Base-by-base conservation (phyloP, 441 rosid species). In the Mallotus japonicus region DNA sequence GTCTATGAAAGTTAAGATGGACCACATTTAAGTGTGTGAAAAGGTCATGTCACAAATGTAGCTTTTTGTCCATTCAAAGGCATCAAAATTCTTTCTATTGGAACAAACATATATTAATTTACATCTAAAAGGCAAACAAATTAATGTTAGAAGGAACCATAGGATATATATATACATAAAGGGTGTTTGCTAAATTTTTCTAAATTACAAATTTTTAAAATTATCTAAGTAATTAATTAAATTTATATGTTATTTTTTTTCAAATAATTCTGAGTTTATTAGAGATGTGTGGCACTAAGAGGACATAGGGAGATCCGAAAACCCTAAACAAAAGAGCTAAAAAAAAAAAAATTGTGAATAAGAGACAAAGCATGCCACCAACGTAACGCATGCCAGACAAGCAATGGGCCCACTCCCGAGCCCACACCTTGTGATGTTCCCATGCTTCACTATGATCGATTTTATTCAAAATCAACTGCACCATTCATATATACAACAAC, bases 361-460 rank as follows among this genome's bases (percentile, higher is more conserved):
- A n/a, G 75, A 82, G 85, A 76, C 82, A 80, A 73, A 85, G 90
- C 89, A 87, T 85, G 89, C 80, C 71, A 77, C 62, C 76, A 75
- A 72, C 76, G 69, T 65, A 77, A 75, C 80, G 88, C 90, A 88
- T 85, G 90, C 92, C 78, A 77, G 92, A 88, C 90, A 88, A 78
- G 13, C 80, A 65, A 54, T 62, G 80, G 87, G 60, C 76, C 88
- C 87, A 84, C 82, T 24, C 69, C 80, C 62, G 59, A 73, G 62
- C 65, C 80, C 79, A 76, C 87, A 69, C 67, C 71, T 63, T 34
- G 6, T n/a, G n/a, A 65, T 42, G 55, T 71, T 67, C 69, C 73
- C 79, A 68, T 73, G 70, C 80, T 32, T 67, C 63, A 65, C 19
- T 16, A 14, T 53, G 19, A 49, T 49, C 13, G 3, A 49, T 49